phyloP scores from a whole-genome alignment of 139 green algal species.

The Chara braunii region DNA sequence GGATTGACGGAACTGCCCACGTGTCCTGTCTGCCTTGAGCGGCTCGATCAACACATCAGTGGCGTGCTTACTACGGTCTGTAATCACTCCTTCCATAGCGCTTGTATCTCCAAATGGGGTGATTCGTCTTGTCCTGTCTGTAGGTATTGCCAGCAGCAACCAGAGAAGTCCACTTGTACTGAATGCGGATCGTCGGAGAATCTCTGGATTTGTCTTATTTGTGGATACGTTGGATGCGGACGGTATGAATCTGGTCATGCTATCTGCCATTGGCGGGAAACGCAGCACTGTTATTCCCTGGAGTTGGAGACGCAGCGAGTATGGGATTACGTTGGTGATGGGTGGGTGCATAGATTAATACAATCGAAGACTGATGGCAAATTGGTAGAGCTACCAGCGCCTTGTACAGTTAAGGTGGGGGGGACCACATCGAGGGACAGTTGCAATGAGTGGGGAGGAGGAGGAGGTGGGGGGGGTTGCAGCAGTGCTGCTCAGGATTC shows the following conservation, averaged over 20 bases:
- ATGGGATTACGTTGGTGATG: slow-evolving; percentile 93
- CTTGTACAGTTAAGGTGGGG: slow-evolving; percentile 6
- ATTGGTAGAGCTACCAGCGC: slow-evolving; percentile 81
- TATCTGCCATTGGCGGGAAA: slow-evolving; percentile 70
- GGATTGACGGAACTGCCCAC: slow-evolving; percentile 77
- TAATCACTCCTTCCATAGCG: slow-evolving; percentile 91
- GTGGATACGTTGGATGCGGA: slow-evolving; percentile 83
- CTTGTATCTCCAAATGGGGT: slow-evolving; percentile 59
- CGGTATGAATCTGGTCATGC: slow-evolving; percentile 68
- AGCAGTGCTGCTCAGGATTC: slow-evolving; percentile 18
- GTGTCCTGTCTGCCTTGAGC: slow-evolving; percentile 93
- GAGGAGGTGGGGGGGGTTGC: neutral
- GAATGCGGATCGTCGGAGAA: slow-evolving; percentile 58
- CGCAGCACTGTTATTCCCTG: slow-evolving; percentile 83
- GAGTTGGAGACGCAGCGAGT: slow-evolving; percentile 78
- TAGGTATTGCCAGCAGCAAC: slow-evolving; percentile 40
- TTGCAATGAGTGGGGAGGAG: neutral
- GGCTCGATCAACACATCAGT: slow-evolving; percentile 86
- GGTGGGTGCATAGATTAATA: slow-evolving; percentile 94
- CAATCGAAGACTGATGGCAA: slow-evolving; percentile 83
- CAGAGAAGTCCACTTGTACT: slow-evolving; percentile 48
- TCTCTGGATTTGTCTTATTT: slow-evolving; percentile 98
- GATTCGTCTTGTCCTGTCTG: slow-evolving; percentile 49
- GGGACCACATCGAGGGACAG: neutral
- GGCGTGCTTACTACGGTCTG: slow-evolving; percentile 89